phyloP scores from a whole-genome alignment of 192 early-diverging fungal genomes.

The Helicostylum pulchrum region DNA sequence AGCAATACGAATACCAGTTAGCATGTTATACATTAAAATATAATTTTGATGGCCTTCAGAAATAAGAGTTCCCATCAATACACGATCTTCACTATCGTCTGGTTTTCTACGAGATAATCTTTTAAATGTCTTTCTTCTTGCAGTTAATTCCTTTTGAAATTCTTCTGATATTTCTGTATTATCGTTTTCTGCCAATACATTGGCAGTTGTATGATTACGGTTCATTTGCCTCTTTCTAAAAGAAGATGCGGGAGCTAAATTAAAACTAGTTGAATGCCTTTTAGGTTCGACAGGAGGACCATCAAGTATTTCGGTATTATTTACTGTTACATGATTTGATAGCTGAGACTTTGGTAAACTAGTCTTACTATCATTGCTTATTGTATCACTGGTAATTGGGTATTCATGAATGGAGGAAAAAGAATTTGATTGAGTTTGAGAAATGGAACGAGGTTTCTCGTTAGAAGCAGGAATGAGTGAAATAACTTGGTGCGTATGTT shows the following conservation, averaged over 20 bases:
- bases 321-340: too few relatives aligned
- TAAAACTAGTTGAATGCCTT: not conserved
- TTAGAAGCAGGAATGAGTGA: conserved; percentile 10
- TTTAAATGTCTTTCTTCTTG: conserved; percentile 18
- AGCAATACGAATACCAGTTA: conserved; percentile 90
- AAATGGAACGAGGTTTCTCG: not conserved
- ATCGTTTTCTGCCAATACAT: not conserved
- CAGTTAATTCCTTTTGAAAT: conserved; percentile 12
- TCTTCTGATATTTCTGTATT: conserved; percentile 9
- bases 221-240: conserved; percentile 3
- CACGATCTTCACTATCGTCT: conserved; percentile 37
- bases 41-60: conserved; percentile 91
- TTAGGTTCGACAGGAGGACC: not conserved
- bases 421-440: too few relatives aligned
- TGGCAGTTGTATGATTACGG: not conserved
- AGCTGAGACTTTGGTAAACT: too few relatives aligned
- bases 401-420: too few relatives aligned
- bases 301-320: too few relatives aligned
- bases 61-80: conserved; percentile 77
- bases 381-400: too few relatives aligned
- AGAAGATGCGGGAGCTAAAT: conserved; percentile 7
- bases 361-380: too few relatives aligned
- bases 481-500: not conserved
- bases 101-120: conserved; percentile 19
- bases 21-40: conserved; percentile 96